Percentiles rank a stretch among this genome's conserved stretches.
These are phyloP conservation scores for Fomitopsis palustris DNA, from an alignment of 1,284 basidiomycete species.

Conservation along the genomic window DNA sequence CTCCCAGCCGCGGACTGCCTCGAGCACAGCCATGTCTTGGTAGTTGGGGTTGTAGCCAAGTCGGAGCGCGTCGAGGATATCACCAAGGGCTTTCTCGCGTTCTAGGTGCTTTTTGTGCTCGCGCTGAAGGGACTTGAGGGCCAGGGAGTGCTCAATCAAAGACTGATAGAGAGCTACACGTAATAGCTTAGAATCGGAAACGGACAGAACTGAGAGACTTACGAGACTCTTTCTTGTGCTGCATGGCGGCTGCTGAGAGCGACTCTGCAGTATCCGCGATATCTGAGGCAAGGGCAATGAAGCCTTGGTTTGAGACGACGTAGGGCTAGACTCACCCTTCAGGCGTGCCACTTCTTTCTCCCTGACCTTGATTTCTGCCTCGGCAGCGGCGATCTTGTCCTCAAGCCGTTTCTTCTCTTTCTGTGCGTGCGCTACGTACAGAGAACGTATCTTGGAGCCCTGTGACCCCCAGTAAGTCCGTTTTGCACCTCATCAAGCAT, in stretches of 20 bases:
- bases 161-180: constrained; percentile 73
- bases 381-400: constrained; percentile 48
- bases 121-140: constrained; percentile 72
- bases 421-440: constrained; percentile 83
- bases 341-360: constrained; percentile 70
- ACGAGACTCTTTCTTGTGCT: constrained; percentile 86
- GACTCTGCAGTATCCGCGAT: constrained; percentile 69
- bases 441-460: constrained; percentile 89
- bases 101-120: constrained; percentile 72
- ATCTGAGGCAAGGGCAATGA: constrained; percentile 36
- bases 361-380: constrained; percentile 54
- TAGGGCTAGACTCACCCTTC: constrained; percentile 41
- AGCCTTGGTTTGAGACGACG: no score
- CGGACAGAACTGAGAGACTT: constrained; percentile 28
- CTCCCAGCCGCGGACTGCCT: constrained; percentile 93
- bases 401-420: constrained; percentile 86
- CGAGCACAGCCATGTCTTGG: constrained; percentile 98
- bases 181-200: background rate
- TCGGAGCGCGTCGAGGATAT: constrained; percentile 81
- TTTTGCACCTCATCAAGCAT: no score
- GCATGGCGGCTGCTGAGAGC: constrained; percentile 69
- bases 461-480: constrained; percentile 24
- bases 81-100: constrained; percentile 76
- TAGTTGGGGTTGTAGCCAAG: constrained; percentile 97
- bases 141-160: constrained; percentile 70